Evolutionary conservation across 2,329 filamentous ascomycete species (phyloP).

Genomic region (Fusarium nygamai): DNA sequence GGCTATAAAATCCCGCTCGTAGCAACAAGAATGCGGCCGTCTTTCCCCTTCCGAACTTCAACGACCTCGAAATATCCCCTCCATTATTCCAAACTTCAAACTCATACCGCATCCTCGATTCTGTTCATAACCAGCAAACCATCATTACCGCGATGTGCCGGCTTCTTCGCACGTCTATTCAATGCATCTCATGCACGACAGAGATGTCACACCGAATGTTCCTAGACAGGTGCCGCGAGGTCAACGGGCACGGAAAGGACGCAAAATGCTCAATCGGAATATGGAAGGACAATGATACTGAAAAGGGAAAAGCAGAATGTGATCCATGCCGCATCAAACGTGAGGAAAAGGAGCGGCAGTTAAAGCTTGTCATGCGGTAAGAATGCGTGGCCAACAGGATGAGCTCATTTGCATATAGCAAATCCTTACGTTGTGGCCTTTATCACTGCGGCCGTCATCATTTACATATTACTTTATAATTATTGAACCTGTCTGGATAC

Average conservation of each 20-base stretch:
- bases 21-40: accelerated
- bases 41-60: not conserved
- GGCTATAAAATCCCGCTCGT: accelerated
- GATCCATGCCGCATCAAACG: not conserved
- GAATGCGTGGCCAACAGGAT: too few relatives aligned
- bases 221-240: not conserved
- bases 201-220: not conserved
- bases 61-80: accelerated
- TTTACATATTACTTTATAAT: accelerated
- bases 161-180: not conserved
- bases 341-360: not conserved
- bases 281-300: accelerated
- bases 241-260: not conserved
- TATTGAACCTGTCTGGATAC: accelerated
- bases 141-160: not conserved
- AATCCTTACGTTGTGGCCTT: accelerated
- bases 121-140: accelerated
- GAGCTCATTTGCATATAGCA: accelerated
- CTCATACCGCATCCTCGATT: accelerated
- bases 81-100: accelerated
- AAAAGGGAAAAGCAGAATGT: not conserved
- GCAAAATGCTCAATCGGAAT: not conserved
- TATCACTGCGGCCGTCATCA: accelerated
- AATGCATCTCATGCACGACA: not conserved
- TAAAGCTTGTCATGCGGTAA: not conserved